Conservation (phyloP, 805 yeast genomes). For the Babjeviella inositovora region DNA sequence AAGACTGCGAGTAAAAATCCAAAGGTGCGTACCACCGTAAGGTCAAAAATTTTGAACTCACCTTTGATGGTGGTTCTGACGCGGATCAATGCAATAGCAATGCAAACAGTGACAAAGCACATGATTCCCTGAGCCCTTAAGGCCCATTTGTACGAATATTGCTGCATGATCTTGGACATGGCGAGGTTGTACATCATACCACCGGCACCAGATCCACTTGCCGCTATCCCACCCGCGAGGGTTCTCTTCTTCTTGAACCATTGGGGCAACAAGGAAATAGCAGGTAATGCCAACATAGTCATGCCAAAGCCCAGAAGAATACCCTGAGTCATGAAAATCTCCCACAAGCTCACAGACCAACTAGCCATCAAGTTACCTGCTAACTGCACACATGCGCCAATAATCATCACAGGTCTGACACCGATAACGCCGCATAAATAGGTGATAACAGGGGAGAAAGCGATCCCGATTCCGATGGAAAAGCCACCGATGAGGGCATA, state of each 20-base stretch:
- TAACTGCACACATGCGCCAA: constrained; percentile 36
- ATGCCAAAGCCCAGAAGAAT: constrained; percentile 41
- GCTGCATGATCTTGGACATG: constrained; percentile 23
- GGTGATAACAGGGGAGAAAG: constrained; percentile 30
- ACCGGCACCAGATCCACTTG: constrained; percentile 37
- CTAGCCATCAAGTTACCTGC: constrained; percentile 45
- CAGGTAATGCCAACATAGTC: constrained; percentile 29
- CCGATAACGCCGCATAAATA: constrained; percentile 27
- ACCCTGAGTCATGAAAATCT: constrained; percentile 55
- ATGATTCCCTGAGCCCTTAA: constrained; percentile 30
- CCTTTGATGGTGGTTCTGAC: too few species aligned
- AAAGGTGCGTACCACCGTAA: constrained; percentile 14
- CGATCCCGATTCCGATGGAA: constrained; percentile 38
- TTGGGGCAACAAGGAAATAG: constrained; percentile 37
- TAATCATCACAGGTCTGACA: constrained; percentile 15
- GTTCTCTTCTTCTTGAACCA: constrained; percentile 57
- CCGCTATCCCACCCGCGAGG: constrained; percentile 26
- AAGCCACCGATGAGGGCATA: constrained; percentile 59
- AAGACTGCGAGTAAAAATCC: constrained; percentile 24
- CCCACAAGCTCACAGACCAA: constrained; percentile 43
- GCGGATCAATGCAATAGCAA: too few species aligned
- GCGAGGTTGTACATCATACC: constrained; percentile 33
- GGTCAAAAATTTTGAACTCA: constrained; percentile 21
- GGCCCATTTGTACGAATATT: constrained; percentile 27
- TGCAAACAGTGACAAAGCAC: too few species aligned